phyloP scores from a whole-genome alignment of 148 eudicot genomes.

The Gaultheria prostrata region DNA sequence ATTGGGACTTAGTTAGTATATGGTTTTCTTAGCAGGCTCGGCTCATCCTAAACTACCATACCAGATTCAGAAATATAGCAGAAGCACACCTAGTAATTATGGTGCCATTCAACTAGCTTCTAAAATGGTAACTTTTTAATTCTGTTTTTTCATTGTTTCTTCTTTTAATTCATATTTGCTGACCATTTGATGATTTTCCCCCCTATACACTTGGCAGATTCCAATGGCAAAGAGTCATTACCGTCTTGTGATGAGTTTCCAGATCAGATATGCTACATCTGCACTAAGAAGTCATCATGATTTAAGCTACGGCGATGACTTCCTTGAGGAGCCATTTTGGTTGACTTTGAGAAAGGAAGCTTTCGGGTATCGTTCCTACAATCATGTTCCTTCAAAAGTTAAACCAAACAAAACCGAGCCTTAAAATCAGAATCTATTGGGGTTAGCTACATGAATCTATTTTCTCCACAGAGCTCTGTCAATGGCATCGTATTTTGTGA shows the following conservation, averaged over 20 bases:
- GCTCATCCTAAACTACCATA: slow-evolving; percentile 24
- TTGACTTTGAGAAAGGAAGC: slow-evolving; percentile 26
- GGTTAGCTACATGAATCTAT: background rate
- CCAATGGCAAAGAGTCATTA: slow-evolving; percentile 17
- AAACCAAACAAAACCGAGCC: background rate
- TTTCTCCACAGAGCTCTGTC: background rate
- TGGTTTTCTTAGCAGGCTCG: slow-evolving; percentile 21
- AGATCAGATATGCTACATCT: slow-evolving; percentile 22
- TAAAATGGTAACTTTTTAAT: slow-evolving; percentile 23
- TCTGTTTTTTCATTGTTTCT: background rate
- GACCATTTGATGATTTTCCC: background rate
- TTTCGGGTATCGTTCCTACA: slow-evolving; percentile 24
- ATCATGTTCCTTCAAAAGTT: background rate
- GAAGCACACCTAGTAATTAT: slow-evolving; percentile 12
- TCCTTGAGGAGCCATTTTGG: slow-evolving; percentile 41
- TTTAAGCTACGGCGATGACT: slow-evolving; percentile 29
- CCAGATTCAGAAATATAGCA: slow-evolving; percentile 12
- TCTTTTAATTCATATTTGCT: background rate
- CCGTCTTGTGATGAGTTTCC: slow-evolving; percentile 8
- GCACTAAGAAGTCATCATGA: slow-evolving; percentile 34
- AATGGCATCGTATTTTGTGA: background rate
- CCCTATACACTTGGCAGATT: slow-evolving; percentile 15
- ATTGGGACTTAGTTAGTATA: background rate
- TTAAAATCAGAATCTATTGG: background rate
- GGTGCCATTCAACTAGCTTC: slow-evolving; percentile 1